Base-by-base conservation (phyloP, 176 grass and related monocot species). In the Areca catechu region DNA sequence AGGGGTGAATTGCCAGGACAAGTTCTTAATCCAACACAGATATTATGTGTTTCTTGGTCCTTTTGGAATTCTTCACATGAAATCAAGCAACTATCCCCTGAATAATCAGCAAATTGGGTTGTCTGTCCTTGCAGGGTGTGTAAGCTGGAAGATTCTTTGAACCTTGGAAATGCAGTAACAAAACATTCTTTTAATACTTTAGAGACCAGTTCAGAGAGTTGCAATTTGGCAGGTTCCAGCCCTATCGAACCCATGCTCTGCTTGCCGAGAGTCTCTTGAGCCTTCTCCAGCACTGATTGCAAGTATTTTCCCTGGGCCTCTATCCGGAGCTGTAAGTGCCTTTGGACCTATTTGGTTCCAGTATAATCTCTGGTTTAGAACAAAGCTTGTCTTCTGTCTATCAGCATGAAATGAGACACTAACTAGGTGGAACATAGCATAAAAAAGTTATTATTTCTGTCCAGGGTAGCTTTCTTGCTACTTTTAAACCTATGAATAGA, bases 291-390 rank as follows among this genome's bases (percentile, higher is more conserved):
- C 74, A 95, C 86, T 57, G 90, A 76, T 66, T 95, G 90, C 51
- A 95, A 67, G 64, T 95, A 95, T 43, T 95, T 95, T 51, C 89
- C 89, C 80, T 89, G 89, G 63, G 89, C 89, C 72, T 95, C 86
- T 70, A 95, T 95, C 25, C 82, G 74, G 55, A 95, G 63, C 64
- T 95, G 90, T 62, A 95, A 76, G 70, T 90, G 86, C 57, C 86
- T 69, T 71, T 95, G 90, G 58, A 95, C 90, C 90, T 95, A 19
- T 67, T 67, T 53, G 17, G 28, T 54, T 29, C 34, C 34, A 43
- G 34, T 43, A 43, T 43, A 43, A 43, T 43, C 7, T 43, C 34
- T 43, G 34, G 34, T 43, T 43, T 43, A 43, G 34, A 43, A 12
- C 9, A 43, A 43, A 14, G 34, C 6, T 43, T 43, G 34, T 43